Percentiles rank a stretch among this genome's conserved stretches.
These are phyloP conservation scores for Cytospora chrysosperma DNA, from an alignment of 2,329 filamentous ascomycete species.

Conservation along the genomic window DNA sequence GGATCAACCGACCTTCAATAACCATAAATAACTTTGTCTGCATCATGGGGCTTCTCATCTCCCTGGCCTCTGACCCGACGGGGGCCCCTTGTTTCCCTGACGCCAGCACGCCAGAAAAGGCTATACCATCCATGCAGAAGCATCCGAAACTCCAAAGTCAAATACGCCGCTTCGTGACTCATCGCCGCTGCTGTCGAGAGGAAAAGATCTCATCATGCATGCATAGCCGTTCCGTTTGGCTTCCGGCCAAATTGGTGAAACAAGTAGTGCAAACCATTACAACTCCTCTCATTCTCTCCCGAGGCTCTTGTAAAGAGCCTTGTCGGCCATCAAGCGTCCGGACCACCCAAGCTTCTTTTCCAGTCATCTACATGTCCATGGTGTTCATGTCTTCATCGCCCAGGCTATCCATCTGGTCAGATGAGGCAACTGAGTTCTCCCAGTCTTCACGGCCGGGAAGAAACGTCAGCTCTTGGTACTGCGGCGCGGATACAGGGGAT, in stretches of 20 bases:
- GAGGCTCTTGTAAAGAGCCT: background rate
- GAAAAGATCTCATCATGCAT: background rate
- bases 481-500: background rate
- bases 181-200: conserved; percentile 8
- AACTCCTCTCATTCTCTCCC: background rate
- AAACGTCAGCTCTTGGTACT: conserved; percentile 20
- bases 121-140: conserved; percentile 20
- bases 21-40: conserved; percentile 10
- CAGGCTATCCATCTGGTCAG: conserved; percentile 53
- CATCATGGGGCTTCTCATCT: conserved; percentile 4
- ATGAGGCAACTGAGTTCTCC: conserved; percentile 54
- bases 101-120: conserved; percentile 19
- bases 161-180: conserved; percentile 21
- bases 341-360: background rate
- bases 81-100: conserved; percentile 16
- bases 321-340: background rate
- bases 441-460: conserved; percentile 43
- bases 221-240: background rate
- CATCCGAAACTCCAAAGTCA: conserved; percentile 10
- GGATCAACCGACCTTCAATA: conserved; percentile 8
- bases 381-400: conserved; percentile 45
- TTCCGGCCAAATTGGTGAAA: background rate
- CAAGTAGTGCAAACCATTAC: background rate
- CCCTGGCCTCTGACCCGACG: background rate
- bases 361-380: conserved; percentile 12